phyloP scores from a whole-genome alignment of 2,329 filamentous ascomycete genomes.

The Fusarium sp. region DNA sequence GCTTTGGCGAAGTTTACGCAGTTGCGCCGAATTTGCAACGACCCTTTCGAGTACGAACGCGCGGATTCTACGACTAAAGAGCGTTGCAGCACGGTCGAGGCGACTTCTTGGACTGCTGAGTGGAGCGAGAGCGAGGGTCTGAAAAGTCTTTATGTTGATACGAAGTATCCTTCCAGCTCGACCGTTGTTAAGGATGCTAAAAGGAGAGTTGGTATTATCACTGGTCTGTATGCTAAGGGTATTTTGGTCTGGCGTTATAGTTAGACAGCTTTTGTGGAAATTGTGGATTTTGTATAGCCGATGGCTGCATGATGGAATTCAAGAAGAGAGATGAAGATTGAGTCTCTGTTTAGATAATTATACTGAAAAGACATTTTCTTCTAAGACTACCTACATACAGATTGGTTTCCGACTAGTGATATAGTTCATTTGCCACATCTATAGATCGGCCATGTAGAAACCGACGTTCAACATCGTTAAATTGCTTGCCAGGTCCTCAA shows the following conservation, averaged over 20 bases:
- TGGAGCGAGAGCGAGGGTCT: slow-evolving; percentile 53
- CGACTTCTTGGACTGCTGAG: slow-evolving; percentile 50
- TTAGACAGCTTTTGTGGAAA: no score
- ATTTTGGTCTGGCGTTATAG: slow-evolving; percentile 46
- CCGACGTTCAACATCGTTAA: no score
- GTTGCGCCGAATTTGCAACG: slow-evolving; percentile 53
- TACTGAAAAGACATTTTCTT: no score
- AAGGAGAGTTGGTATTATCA: slow-evolving; percentile 52
- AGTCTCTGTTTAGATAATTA: no score
- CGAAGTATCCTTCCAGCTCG: slow-evolving; percentile 52
- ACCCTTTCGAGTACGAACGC: slow-evolving; percentile 43
- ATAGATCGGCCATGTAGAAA: no score
- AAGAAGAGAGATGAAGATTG: no score
- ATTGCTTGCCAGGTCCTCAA: no score
- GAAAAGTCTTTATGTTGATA: slow-evolving; percentile 51
- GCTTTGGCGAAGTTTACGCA: slow-evolving; percentile 50
- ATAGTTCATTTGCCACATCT: no score
- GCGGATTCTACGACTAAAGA: slow-evolving; percentile 19
- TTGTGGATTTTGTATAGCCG: no score
- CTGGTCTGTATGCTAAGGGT: slow-evolving; percentile 56
- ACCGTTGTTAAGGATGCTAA: slow-evolving; percentile 51
- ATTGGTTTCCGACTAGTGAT: no score
- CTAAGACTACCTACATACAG: no score
- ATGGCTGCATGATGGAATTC: no score
- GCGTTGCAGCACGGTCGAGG: slow-evolving; percentile 3